Percentiles rank a stretch among this genome's conserved stretches.
Evolutionary conservation across 345 rosid genomes (phyloP).

Genomic region (Tarenaya hassleriana): DNA sequence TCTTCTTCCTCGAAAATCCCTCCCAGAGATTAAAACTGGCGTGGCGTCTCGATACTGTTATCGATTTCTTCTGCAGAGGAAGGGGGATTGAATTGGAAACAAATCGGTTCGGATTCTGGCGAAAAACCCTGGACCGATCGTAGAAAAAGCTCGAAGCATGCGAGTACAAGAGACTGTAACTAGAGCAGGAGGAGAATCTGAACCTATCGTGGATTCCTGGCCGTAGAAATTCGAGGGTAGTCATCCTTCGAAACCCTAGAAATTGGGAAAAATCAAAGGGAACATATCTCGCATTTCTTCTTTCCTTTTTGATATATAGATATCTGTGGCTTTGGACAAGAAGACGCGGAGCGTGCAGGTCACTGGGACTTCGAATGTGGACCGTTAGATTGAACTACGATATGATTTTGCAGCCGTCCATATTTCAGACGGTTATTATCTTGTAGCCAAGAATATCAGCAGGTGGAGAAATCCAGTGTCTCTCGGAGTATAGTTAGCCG

Average conservation of each 20-base stretch:
- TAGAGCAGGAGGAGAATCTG: constrained; percentile 20
- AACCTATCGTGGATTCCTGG: constrained; percentile 29
- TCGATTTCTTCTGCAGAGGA: constrained; percentile 20
- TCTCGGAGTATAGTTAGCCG: constrained; percentile 4
- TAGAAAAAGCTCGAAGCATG: constrained; percentile 31
- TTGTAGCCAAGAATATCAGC: constrained; percentile 8
- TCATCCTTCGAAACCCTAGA: constrained; percentile 41
- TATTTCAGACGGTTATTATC: neutral
- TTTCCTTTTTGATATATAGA: constrained; percentile 6
- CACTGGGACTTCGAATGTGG: constrained; percentile 18
- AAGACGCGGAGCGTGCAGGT: constrained; percentile 15
- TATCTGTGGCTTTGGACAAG: constrained; percentile 12
- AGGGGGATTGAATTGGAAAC: constrained; percentile 25
- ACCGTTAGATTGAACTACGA: constrained; percentile 27
- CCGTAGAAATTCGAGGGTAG: constrained; percentile 35
- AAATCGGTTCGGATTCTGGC: constrained; percentile 30
- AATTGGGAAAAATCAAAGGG: constrained; percentile 18
- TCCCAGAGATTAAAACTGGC: constrained; percentile 27
- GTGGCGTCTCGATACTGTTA: constrained; percentile 11
- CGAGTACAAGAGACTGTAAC: constrained; percentile 28
- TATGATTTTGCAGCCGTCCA: constrained; percentile 2
- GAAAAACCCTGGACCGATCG: constrained; percentile 38
- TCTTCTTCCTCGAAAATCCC: constrained; percentile 30
- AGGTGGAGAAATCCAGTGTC: constrained; percentile 11
- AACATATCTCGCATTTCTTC: constrained; percentile 3